Evolutionary conservation across 805 yeast species (phyloP), one percentile per base, ranked within the genome.

Genomic region (Teunomyces atbi): DNA sequence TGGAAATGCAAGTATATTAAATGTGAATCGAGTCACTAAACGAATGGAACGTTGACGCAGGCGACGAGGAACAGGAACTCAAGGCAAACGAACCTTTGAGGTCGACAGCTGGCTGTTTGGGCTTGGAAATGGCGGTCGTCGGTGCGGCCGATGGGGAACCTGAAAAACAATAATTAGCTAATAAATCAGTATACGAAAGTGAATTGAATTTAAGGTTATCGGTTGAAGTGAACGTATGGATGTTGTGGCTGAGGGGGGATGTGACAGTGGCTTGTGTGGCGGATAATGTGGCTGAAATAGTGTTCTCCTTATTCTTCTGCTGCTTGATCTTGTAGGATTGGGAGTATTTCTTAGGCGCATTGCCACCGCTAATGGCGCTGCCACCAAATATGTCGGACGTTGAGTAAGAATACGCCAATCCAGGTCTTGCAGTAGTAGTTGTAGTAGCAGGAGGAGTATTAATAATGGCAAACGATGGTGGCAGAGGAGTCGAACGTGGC

Each of bases 91-190:
- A 19, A 19, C 39, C 39, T 21, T 21, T 21, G 4, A 36, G n/a
- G 20, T 34, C 21, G 13, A 20, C 39, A 20, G 15, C 27, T 6
- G 33, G 10, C 16, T 30, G 18, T 15, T 30, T 30, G 33, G 18
- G 33, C 18, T 30, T 30, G 11, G 18, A 13, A 7, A 13, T 21
- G 20, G 20, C 5, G 20, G 23, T 33, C 7, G 37, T 20, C 28
- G 39, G 15, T n/a, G 27, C 39, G n/a, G 18, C 41, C 6, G 43
- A 30, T 27, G 34, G 47, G 18, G 67, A 63, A 33, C 66, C 65
- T 43, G 61, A 64, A 54, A 69, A 69, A 50, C 74, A 69, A 45
- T 65, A 69, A 27, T 60, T 64, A 44, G 62, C 64, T 44, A 69
- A 54, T 47, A 69, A 58, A 49, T 66, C 70, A 2, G 69, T 56